Evolutionary conservation across 345 rosid species (phyloP).

Genomic region (Gossypium longicalyx): DNA sequence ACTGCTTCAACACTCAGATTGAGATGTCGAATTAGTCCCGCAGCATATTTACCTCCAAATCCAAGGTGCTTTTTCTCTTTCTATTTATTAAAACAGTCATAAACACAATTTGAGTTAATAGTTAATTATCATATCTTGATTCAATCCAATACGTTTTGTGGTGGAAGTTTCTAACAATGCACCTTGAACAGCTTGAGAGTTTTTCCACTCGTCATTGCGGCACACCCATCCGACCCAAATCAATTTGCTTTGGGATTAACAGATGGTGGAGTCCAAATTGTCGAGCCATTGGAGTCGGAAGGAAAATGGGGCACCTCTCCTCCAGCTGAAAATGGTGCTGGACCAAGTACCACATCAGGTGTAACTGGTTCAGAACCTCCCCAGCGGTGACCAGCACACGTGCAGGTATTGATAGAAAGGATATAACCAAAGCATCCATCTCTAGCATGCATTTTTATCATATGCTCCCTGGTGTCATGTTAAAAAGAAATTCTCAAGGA

Average conservation of each 20-base stretch:
- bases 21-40: slow-evolving; percentile 74
- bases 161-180: slow-evolving; percentile 10
- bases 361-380: slow-evolving; percentile 49
- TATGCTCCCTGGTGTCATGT: slow-evolving; percentile 23
- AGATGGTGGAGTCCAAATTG: slow-evolving; percentile 60
- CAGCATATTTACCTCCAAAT: slow-evolving; percentile 64
- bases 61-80: slow-evolving; percentile 45
- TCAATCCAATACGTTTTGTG: neutral
- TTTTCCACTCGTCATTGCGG: slow-evolving; percentile 72
- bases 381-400: slow-evolving; percentile 42
- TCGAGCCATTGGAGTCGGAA: slow-evolving; percentile 71
- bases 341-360: slow-evolving; percentile 44
- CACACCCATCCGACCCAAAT: slow-evolving; percentile 65
- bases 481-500: slow-evolving; percentile 15
- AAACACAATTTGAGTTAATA: neutral
- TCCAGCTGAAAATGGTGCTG: slow-evolving; percentile 67
- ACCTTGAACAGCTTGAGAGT: slow-evolving; percentile 60
- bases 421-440: slow-evolving; percentile 4
- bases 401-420: slow-evolving; percentile 14
- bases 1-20: slow-evolving; percentile 57
- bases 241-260: slow-evolving; percentile 78
- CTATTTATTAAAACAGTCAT: neutral
- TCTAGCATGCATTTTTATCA: slow-evolving; percentile 19
- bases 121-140: neutral
- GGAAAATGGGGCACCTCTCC: slow-evolving; percentile 87